A percentile compares a stretch with the other conserved stretches of the same genome.
phyloP scores from a whole-genome alignment of 306 rosid genomes.

The Vachellia pachyceras region DNA sequence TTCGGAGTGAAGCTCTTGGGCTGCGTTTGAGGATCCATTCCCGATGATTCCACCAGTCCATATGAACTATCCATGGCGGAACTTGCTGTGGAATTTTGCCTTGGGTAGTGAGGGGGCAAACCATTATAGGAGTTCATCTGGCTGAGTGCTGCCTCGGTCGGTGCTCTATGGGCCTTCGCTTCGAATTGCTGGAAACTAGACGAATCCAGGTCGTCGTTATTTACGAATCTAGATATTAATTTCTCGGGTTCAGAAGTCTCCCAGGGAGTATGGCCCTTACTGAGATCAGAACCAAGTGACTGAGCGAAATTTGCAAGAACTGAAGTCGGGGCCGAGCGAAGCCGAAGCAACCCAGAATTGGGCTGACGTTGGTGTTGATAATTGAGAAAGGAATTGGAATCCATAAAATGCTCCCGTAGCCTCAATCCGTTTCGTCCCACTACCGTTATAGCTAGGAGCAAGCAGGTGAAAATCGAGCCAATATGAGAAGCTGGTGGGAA shows the following conservation, averaged over 20 bases:
- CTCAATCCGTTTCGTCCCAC: not conserved
- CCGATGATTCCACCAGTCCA: conserved; percentile 59
- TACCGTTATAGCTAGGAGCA: not conserved
- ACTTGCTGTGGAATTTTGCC: conserved; percentile 53
- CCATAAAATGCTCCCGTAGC: conserved; percentile 53
- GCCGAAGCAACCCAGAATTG: conserved; percentile 72
- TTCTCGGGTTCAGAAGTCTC: not conserved
- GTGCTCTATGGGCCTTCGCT: conserved; percentile 40
- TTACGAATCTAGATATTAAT: conserved; percentile 8
- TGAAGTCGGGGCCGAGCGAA: conserved; percentile 72
- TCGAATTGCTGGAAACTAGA: conserved; percentile 43
- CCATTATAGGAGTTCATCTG: conserved; percentile 47
- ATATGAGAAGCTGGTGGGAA: conserved; percentile 45
- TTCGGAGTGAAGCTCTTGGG: conserved; percentile 43
- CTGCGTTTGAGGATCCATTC: conserved; percentile 45
- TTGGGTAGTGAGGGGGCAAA: conserved; percentile 88
- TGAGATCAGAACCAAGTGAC: conserved; percentile 23
- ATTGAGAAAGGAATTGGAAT: conserved; percentile 53
- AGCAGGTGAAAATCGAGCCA: conserved; percentile 22
- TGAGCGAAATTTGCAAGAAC: conserved; percentile 48
- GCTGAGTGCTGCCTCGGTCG: conserved; percentile 13
- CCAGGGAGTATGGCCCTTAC: conserved; percentile 13
- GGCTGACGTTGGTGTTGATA: conserved; percentile 46
- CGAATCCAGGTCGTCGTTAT: conserved; percentile 38
- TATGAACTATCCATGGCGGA: conserved; percentile 56